Evolutionary conservation across 331 rosid genomes (phyloP).

Genomic region (Saraca asoca): DNA sequence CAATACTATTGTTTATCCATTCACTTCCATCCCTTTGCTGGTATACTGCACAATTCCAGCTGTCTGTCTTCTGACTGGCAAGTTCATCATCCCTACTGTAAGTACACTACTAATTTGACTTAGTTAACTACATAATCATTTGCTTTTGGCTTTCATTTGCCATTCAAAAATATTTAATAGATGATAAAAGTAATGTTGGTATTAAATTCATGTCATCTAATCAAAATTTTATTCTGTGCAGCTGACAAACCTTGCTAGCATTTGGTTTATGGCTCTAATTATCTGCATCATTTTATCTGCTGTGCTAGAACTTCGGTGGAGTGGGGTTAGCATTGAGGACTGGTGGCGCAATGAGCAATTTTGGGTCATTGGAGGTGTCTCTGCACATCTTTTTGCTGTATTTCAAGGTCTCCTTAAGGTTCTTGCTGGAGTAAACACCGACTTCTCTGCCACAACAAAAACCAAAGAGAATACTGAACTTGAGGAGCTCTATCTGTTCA

Average conservation of each 20-base stretch:
- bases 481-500: conserved; percentile 75
- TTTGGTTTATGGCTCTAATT: conserved; percentile 81
- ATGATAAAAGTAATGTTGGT: conserved; percentile 15
- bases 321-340: conserved; percentile 83
- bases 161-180: background rate
- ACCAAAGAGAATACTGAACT: conserved; percentile 50
- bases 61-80: conserved; percentile 89
- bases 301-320: conserved; percentile 86
- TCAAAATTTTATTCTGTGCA: conserved; percentile 41
- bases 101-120: conserved; percentile 36
- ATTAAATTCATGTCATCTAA: conserved; percentile 33
- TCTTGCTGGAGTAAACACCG: conserved; percentile 65
- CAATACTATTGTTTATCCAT: conserved; percentile 74
- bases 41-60: conserved; percentile 87
- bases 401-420: conserved; percentile 92
- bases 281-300: conserved; percentile 71
- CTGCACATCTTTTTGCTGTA: conserved; percentile 85
- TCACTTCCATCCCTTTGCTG: conserved; percentile 84
- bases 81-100: conserved; percentile 91
- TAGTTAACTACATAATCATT: background rate
- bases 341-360: conserved; percentile 94
- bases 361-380: conserved; percentile 94
- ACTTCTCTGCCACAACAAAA: conserved; percentile 63
- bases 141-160: background rate
- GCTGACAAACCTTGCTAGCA: conserved; percentile 78